Evolutionary conservation across 108 stramenopile species (phyloP), one percentile per base, ranked within the genome.

Genomic region (Fragilariopsis cylindrus): DNA sequence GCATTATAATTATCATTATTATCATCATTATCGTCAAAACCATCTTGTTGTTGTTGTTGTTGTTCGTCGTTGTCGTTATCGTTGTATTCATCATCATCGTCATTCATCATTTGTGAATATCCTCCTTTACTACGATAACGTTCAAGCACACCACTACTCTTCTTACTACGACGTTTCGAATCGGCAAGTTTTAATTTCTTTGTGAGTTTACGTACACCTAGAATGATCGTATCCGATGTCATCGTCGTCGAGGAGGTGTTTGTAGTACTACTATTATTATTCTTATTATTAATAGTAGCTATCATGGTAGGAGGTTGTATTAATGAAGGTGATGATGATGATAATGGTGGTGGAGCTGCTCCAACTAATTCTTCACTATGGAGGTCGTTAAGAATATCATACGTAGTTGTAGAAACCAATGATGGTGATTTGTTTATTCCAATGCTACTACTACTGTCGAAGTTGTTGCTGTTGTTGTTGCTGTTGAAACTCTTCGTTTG

Each of bases 11-110:
- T 48, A 13, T 70, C 77, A 53, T 46, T 48, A 30, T 30, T 52
- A 30, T 74, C 64, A 46, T 55, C 71, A 54, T 66, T 44, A 0
- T 66, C 50, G 6, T 48, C 7, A 12, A 56, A 66, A 8, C 50
- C 69, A 62, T 70, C 69, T 3, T 70, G 57, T 43, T n/a, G 62
- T 39, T 63, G 49, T 8, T 15, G 30, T 57, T 56, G 54, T 40
- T 44, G 44, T 30, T 43, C 39, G 62, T 39, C 40, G 49, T 9
- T n/a, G 6, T 57, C 49, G 55, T 40, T 44, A 18, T 49, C 40
- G 49, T 76, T 56, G 21, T 66, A 68, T 9, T 69, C 75, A 0
- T 48, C 54, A 46, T 58, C 57, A 43, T 77, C 76, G 44, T 76
- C 75, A 13, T 55, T 60, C 30, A 49, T 39, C 69, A 70, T 77